Percentiles rank a stretch among this genome's conserved stretches.
Conservation (phyloP, 2,329 filamentous ascomycete genomes). For the Nothophaeocryptopus gaeumannii region DNA sequence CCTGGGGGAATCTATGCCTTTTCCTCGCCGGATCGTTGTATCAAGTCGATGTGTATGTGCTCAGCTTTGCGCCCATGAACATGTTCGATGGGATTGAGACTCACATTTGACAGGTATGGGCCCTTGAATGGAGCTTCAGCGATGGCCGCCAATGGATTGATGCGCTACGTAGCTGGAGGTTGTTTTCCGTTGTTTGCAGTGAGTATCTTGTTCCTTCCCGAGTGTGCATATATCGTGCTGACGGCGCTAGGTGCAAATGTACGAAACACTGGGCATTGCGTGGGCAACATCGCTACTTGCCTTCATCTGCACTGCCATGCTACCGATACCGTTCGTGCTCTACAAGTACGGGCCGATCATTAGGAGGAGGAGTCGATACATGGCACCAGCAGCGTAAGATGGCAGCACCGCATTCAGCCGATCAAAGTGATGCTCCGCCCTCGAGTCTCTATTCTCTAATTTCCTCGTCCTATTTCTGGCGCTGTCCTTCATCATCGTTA, state of each 20-base stretch:
- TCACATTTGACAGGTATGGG: slow-evolving; percentile 35
- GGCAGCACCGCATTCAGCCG: too few species aligned
- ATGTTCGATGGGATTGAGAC: too few species aligned
- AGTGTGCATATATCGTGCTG: background rate
- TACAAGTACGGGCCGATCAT: slow-evolving; percentile 32
- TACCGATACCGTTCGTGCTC: slow-evolving; percentile 40
- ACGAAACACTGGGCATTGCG: slow-evolving; percentile 39
- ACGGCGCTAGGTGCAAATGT: slow-evolving; percentile 32
- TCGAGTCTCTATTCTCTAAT: too few species aligned
- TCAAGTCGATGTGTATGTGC: slow-evolving; percentile 50
- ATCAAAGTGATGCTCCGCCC: too few species aligned
- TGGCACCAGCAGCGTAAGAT: background rate
- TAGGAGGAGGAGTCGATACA: slow-evolving; percentile 19
- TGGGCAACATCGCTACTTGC: slow-evolving; percentile 45
- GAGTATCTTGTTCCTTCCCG: background rate
- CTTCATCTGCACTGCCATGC: slow-evolving; percentile 39
- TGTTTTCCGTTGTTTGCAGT: slow-evolving; percentile 18
- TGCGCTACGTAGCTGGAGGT: slow-evolving; percentile 15
- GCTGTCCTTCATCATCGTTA: too few species aligned
- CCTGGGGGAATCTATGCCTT: slow-evolving; percentile 32
- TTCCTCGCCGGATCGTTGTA: slow-evolving; percentile 43
- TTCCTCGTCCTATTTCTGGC: too few species aligned
- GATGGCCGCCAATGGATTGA: slow-evolving; percentile 57
- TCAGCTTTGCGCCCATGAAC: too few species aligned
- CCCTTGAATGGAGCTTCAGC: slow-evolving; percentile 57